Conservation (phyloP, 768 basidiomycete genomes). For the Suillus americanus region DNA sequence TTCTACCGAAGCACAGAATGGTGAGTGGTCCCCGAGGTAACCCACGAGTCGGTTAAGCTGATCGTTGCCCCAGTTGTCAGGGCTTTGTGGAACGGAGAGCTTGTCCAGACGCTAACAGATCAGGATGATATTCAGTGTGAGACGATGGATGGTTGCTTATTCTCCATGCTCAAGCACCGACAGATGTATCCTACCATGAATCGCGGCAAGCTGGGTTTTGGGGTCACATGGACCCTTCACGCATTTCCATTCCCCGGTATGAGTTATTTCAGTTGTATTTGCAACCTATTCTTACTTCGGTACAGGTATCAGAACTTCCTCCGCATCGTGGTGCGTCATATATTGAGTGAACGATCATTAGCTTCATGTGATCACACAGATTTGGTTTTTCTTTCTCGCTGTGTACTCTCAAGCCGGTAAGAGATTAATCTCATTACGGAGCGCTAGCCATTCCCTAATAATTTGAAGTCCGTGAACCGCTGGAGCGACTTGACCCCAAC, state of each 20-base stretch:
- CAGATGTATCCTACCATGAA: slow-evolving; percentile 71
- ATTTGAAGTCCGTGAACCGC: slow-evolving; percentile 66
- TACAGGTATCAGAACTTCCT: slow-evolving; percentile 83
- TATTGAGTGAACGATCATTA: neutral
- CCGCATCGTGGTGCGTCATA: slow-evolving; percentile 51
- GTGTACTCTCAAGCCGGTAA: slow-evolving; percentile 84
- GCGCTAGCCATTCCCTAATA: slow-evolving; percentile 5
- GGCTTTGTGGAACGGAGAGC: slow-evolving; percentile 78
- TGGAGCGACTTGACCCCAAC: slow-evolving; percentile 64
- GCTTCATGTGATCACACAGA: neutral
- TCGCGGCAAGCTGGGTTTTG: slow-evolving; percentile 54
- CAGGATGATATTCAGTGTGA: slow-evolving; percentile 78
- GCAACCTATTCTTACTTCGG: neutral
- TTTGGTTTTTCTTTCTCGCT: slow-evolving; percentile 74
- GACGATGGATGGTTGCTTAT: slow-evolving; percentile 13
- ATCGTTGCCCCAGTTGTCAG: slow-evolving; percentile 58
- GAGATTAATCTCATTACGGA: slow-evolving; percentile 22
- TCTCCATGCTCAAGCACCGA: slow-evolving; percentile 11
- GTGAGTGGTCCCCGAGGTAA: slow-evolving; percentile 36
- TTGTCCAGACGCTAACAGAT: slow-evolving; percentile 76
- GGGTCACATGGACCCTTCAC: slow-evolving; percentile 72
- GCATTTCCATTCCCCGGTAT: slow-evolving; percentile 78
- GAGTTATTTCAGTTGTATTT: neutral
- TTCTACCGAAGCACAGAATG: slow-evolving; percentile 81
- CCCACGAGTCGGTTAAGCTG: neutral